Conservation (phyloP, 1,139 yeast species). For the Yamadazyma atmosphaerica region DNA sequence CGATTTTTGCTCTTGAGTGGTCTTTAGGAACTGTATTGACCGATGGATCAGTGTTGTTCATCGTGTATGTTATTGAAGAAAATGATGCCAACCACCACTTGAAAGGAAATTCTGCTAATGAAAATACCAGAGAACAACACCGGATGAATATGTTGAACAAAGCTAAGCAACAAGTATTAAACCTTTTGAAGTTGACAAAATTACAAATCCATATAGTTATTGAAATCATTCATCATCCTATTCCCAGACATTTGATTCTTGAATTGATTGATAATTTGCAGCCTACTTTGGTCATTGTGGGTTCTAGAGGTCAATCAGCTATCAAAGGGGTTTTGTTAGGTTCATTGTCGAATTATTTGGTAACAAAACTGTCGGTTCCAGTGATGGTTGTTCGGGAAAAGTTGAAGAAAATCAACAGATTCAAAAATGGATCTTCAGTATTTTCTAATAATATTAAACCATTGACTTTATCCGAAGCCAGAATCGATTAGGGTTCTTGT, state of each 20-base stretch:
- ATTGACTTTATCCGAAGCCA: slow-evolving; percentile 50
- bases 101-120: slow-evolving; percentile 42
- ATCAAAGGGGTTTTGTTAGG: slow-evolving; percentile 77
- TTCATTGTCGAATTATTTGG: slow-evolving; percentile 72
- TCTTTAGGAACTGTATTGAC: slow-evolving; percentile 83
- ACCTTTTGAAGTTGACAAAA: slow-evolving; percentile 66
- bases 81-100: slow-evolving; percentile 50
- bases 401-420: slow-evolving; percentile 70
- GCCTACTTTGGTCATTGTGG: slow-evolving; percentile 82
- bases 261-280: slow-evolving; percentile 81
- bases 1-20: slow-evolving; percentile 87
- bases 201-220: slow-evolving; percentile 74
- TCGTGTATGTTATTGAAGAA: slow-evolving; percentile 77
- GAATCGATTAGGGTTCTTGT: slow-evolving; percentile 37
- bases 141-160: slow-evolving; percentile 60
- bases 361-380: slow-evolving; percentile 78
- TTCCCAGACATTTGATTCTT: slow-evolving; percentile 80
- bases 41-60: slow-evolving; percentile 80
- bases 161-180: slow-evolving; percentile 60
- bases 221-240: slow-evolving; percentile 81
- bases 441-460: slow-evolving; percentile 51
- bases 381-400: slow-evolving; percentile 89
- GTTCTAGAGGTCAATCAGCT: slow-evolving; percentile 76
- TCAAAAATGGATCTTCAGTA: slow-evolving; percentile 48
- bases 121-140: slow-evolving; percentile 47